Base-by-base conservation (phyloP, 2,329 filamentous ascomycete genomes). In the Penicillium sclerotiorum region DNA sequence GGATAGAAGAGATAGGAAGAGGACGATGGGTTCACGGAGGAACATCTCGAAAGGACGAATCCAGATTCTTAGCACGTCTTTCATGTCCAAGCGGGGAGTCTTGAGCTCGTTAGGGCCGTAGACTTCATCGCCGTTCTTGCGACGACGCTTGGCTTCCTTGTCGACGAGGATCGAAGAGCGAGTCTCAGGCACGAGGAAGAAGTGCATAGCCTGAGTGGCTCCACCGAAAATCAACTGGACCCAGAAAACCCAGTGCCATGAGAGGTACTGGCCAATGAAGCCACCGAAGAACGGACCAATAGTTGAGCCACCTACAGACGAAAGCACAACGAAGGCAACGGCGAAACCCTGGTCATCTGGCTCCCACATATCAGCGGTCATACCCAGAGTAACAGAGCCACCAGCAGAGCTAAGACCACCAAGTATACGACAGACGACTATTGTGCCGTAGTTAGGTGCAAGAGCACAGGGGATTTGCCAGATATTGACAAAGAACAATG, bases 281-380 rank as follows among this genome's bases (percentile, higher is more conserved):
- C 79, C 77, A 8, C 80, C 80, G 12, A 83, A 70, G 2, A 80
- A 74, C 0, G 80, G 79, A 0, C 80, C 80, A 1, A 78, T 76
- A 3, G 90, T 83, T 0, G 87, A 89, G 8, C 88, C 88, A 8
- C 85, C 87, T 9, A 92, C 88, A 0, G 88, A 91, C 0, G 88
- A 90, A 58, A 91, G 87, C 37, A 91, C 88, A 20, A 89, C 84
- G 53, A 84, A 89, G 1, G 86, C 85, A 2, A 91, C 86, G 1
- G 88, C 87, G 53, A 88, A 89, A 64, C 90, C 86, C 65, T 89
- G 86, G 20, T 77, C 75, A 53, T 89, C 84, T 0, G 85, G 71
- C 60, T 89, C 85, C 77, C 84, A 89, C 77, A 89, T 80, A 63
- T 89, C 86, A 42, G 86, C 86, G 54, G 88, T 83, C 86, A 89